Conservation (phyloP, 306 rosid species). For the Quillaja saponaria region DNA sequence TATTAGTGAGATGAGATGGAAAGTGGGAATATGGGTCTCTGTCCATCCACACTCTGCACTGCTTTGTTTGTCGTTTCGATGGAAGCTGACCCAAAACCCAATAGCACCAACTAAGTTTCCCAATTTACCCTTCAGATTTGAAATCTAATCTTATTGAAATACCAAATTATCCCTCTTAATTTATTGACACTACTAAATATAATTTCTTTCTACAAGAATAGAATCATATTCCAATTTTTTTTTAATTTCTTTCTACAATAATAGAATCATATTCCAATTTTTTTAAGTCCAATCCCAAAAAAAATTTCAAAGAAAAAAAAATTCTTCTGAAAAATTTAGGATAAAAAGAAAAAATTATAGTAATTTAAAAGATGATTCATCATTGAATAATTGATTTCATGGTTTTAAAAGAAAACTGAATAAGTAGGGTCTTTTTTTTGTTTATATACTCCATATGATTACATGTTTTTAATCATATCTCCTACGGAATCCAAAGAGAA, state of each 20-base stretch:
- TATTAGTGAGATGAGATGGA: not conserved
- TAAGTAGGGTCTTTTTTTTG: conserved; percentile 33
- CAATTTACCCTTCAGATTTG: conserved; percentile 24
- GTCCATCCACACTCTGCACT: conserved; percentile 10
- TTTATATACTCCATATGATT: not conserved
- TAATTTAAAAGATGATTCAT: conserved; percentile 2
- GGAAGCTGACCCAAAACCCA: conserved; percentile 9
- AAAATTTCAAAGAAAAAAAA: too few relatives aligned
- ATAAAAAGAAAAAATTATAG: too few relatives aligned
- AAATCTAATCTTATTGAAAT: not conserved
- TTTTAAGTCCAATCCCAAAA: too few relatives aligned
- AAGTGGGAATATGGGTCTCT: conserved; percentile 26
- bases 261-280: too few relatives aligned
- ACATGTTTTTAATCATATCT: conserved; percentile 12
- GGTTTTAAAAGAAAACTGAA: too few relatives aligned
- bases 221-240: too few relatives aligned
- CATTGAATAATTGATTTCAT: conserved; percentile 21
- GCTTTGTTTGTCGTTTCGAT: conserved; percentile 44
- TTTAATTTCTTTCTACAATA: too few relatives aligned
- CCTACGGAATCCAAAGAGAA: conserved; percentile 53
- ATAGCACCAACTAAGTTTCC: conserved; percentile 10
- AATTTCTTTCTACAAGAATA: too few relatives aligned
- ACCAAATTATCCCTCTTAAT: too few relatives aligned
- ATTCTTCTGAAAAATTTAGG: too few relatives aligned
- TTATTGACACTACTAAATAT: too few relatives aligned